Evolutionary conservation across 495 filamentous ascomycete species (phyloP).

Genomic region (Aspergillus cavernicola): DNA sequence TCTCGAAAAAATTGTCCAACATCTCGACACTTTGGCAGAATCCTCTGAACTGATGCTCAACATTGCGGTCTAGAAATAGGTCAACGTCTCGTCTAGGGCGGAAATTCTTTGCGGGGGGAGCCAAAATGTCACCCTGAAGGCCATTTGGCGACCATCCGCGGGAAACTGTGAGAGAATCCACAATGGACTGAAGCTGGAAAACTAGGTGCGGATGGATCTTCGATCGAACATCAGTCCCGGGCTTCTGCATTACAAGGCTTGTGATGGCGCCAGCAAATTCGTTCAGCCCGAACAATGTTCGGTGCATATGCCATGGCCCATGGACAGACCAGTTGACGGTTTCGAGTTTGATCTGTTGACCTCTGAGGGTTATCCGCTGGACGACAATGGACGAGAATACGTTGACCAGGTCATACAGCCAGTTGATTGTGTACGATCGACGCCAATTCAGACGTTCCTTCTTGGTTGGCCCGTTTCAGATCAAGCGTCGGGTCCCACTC

Average conservation of each 20-base stretch:
- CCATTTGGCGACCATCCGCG: constrained; percentile 4
- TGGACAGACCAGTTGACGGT: constrained; percentile 2
- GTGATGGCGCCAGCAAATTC: constrained; percentile 8
- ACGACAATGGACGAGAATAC: neutral
- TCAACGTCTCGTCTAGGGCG: constrained; percentile 41
- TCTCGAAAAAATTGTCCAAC: constrained; percentile 23
- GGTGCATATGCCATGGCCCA: neutral
- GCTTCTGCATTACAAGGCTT: constrained; percentile 4
- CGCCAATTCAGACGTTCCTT: constrained; percentile 5
- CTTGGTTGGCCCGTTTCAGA: constrained; percentile 19
- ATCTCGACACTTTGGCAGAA: constrained; percentile 23
- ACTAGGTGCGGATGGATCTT: constrained; percentile 8
- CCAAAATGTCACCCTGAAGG: neutral
- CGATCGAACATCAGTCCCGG: constrained; percentile 2
- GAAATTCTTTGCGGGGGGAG: constrained; percentile 16
- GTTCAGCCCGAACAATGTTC: neutral
- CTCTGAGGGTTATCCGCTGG: neutral
- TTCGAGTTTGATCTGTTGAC: neutral
- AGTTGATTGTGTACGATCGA: constrained; percentile 10
- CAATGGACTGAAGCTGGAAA: constrained; percentile 10
- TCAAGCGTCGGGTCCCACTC: constrained; percentile 43
- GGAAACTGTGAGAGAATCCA: constrained; percentile 9
- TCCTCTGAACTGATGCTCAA: constrained; percentile 16
- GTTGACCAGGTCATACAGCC: constrained; percentile 13
- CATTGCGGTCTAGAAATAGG: constrained; percentile 36